These are phyloP conservation scores for Tolypocladium album DNA, from an alignment of 2,329 filamentous ascomycete genomes.

Conservation along the genomic window DNA sequence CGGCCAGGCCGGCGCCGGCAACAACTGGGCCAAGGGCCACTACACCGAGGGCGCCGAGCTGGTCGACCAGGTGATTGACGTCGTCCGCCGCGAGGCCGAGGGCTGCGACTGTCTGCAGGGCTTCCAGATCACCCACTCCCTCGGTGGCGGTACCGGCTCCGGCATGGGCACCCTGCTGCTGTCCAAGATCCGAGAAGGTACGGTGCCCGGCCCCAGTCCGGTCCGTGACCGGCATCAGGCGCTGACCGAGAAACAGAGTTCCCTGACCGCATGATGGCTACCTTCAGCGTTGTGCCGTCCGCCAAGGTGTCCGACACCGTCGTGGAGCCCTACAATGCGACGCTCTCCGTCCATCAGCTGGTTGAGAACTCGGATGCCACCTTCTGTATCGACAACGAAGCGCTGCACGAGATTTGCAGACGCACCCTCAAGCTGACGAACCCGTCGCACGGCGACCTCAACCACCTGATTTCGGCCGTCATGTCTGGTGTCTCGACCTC, in stretches of 20 bases:
- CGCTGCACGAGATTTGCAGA: constrained; percentile 99
- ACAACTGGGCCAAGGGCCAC: constrained; percentile 99
- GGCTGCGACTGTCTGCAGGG: constrained; percentile 99
- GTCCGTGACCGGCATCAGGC: background rate
- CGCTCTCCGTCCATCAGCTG: constrained; percentile 95
- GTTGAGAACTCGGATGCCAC: constrained; percentile 99
- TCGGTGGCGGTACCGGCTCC: constrained; percentile 99
- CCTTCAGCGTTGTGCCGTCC: constrained; percentile 96
- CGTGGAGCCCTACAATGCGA: constrained; percentile 99
- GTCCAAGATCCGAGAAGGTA: constrained; percentile 92
- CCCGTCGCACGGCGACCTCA: constrained; percentile 97
- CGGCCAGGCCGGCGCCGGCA: constrained; percentile 97
- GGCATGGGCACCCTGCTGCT: constrained; percentile 99
- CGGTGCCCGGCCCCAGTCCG: background rate
- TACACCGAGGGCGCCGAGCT: constrained; percentile 99
- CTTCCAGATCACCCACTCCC: constrained; percentile 99
- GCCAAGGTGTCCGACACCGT: constrained; percentile 99
- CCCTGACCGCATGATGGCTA: constrained; percentile 99
- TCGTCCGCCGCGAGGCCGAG: constrained; percentile 97
- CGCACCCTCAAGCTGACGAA: constrained; percentile 97
- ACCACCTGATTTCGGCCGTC: constrained; percentile 98
- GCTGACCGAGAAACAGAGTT: constrained; percentile 51
- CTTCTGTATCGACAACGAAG: constrained; percentile 99
- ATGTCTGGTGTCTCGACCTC: constrained; percentile 99
- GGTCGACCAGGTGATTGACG: constrained; percentile 95